A percentile compares a stretch with the other conserved stretches of the same genome.
Evolutionary conservation across 2,329 filamentous ascomycete genomes (phyloP).

Genomic region (Akanthomyces uredinophilus): DNA sequence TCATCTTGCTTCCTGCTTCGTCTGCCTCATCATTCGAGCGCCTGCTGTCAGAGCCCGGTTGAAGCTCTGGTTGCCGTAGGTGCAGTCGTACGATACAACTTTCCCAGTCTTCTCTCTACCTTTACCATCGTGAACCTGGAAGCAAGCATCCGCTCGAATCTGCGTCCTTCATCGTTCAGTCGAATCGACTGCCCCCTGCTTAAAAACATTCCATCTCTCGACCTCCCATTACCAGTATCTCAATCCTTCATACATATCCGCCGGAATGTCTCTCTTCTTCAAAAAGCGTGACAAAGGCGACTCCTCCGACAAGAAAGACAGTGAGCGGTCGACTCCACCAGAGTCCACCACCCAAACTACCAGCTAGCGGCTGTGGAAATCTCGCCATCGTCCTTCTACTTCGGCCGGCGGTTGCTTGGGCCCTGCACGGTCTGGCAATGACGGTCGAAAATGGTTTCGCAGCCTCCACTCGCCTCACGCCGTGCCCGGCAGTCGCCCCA

Average conservation of each 20-base stretch:
- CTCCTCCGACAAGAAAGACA: constrained; percentile 6
- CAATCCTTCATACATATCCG: constrained; percentile 14
- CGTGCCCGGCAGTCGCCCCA: not conserved
- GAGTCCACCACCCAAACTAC: constrained; percentile 15
- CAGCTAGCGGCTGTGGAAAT: constrained; percentile 27
- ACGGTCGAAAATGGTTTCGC: constrained; percentile 13
- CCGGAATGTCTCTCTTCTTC: constrained; percentile 13
- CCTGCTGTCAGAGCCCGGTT: not conserved
- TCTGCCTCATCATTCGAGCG: not conserved
- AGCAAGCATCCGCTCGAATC: constrained; percentile 1
- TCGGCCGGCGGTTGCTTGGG: constrained; percentile 7
- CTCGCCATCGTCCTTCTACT: constrained; percentile 17
- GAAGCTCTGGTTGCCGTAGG: constrained; percentile 5
- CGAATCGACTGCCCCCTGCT: constrained; percentile 1
- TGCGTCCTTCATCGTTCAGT: constrained; percentile 10
- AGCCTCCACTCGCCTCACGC: constrained; percentile 5
- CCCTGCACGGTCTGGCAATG: not conserved
- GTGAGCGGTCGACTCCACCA: not conserved
- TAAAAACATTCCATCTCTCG: constrained; percentile 6
- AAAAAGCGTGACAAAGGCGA: constrained; percentile 13
- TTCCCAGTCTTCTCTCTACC: not conserved
- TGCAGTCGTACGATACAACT: not conserved
- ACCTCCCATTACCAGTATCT: constrained; percentile 9
- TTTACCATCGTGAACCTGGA: not conserved
- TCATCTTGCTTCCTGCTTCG: constrained; percentile 8